phyloP scores from a whole-genome alignment of 2,329 filamentous ascomycete genomes.

The Ophioceras dolichostomum region DNA sequence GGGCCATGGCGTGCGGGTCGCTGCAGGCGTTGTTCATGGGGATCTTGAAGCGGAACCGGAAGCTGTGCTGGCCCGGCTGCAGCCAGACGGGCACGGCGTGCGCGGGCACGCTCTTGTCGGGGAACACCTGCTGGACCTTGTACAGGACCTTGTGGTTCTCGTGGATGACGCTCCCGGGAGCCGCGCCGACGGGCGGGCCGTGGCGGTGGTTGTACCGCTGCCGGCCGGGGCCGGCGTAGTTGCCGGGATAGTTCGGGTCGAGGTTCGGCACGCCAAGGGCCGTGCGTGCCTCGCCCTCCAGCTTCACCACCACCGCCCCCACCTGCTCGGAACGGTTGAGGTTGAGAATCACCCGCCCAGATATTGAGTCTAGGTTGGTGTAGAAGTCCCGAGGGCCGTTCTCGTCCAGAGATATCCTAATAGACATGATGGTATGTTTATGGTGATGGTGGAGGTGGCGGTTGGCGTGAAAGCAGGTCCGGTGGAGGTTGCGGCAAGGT shows the following conservation, averaged over 20 bases:
- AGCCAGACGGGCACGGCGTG: slow-evolving; percentile 35
- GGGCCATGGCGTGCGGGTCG: slow-evolving; percentile 37
- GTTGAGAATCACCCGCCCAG: slow-evolving; percentile 44
- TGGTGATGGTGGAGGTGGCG: no score
- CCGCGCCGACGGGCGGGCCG: slow-evolving; percentile 3
- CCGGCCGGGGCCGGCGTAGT: slow-evolving; percentile 16
- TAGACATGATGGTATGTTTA: slow-evolving; percentile 45
- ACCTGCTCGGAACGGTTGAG: slow-evolving; percentile 58
- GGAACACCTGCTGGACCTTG: slow-evolving; percentile 60
- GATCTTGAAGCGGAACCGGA: slow-evolving; percentile 68
- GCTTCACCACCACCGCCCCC: slow-evolving; percentile 65
- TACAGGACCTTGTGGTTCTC: slow-evolving; percentile 67
- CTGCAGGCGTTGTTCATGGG: slow-evolving; percentile 65
- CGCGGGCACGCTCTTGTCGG: slow-evolving; percentile 35
- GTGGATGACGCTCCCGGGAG: slow-evolving; percentile 27
- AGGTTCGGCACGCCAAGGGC: slow-evolving; percentile 39
- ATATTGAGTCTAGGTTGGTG: slow-evolving; percentile 67
- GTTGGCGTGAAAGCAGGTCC: no score
- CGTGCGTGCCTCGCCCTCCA: slow-evolving; percentile 68
- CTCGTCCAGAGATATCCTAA: slow-evolving; percentile 55
- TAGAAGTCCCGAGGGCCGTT: slow-evolving; percentile 53
- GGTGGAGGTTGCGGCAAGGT: no score
- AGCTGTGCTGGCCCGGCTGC: slow-evolving; percentile 59
- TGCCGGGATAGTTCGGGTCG: slow-evolving; percentile 23
- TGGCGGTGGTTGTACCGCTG: slow-evolving; percentile 15